These are phyloP conservation scores for Neoboletus brunneissimus DNA, from an alignment of 768 basidiomycete genomes.

Conservation along the genomic window DNA sequence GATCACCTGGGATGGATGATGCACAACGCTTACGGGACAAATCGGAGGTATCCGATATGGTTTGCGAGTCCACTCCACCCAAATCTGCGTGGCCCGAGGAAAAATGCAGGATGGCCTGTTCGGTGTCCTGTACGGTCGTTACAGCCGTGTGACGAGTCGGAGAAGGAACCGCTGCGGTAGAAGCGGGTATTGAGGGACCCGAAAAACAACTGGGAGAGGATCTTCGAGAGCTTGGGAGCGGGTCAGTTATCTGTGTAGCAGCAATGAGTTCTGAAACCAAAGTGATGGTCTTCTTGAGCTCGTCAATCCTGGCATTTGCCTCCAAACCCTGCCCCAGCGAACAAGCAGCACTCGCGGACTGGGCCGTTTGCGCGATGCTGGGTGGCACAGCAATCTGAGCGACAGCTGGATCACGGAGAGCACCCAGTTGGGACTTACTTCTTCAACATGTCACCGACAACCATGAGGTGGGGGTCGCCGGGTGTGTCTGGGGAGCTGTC, in stretches of 20 bases:
- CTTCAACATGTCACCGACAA: conserved; percentile 48
- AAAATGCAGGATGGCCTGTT: conserved; percentile 22
- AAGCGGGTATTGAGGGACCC: conserved; percentile 33
- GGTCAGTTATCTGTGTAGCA: conserved; percentile 37
- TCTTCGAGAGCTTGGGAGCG: conserved; percentile 32
- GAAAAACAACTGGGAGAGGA: conserved; percentile 27
- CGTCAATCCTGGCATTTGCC: conserved; percentile 50
- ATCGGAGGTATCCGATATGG: conserved; percentile 35
- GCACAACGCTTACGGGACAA: conserved; percentile 51
- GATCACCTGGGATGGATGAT: conserved; percentile 44
- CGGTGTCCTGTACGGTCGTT: conserved; percentile 24
- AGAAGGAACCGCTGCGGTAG: conserved; percentile 36
- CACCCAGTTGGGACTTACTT: conserved; percentile 41
- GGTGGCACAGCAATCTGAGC: conserved; percentile 21
- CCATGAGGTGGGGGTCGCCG: conserved; percentile 48
- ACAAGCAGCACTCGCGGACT: conserved; percentile 53
- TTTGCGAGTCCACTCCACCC: conserved; percentile 21
- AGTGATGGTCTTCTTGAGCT: conserved; percentile 52
- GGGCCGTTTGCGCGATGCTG: conserved; percentile 62
- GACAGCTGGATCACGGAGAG: neutral
- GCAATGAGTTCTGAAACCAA: conserved; percentile 56
- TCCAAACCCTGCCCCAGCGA: conserved; percentile 44
- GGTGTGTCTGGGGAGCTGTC: conserved; percentile 31
- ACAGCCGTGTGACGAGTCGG: conserved; percentile 21
- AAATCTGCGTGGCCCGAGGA: conserved; percentile 15